These are phyloP conservation scores for Tetracladium marchalianum DNA, from an alignment of 495 filamentous ascomycete species.

Conservation along the genomic window DNA sequence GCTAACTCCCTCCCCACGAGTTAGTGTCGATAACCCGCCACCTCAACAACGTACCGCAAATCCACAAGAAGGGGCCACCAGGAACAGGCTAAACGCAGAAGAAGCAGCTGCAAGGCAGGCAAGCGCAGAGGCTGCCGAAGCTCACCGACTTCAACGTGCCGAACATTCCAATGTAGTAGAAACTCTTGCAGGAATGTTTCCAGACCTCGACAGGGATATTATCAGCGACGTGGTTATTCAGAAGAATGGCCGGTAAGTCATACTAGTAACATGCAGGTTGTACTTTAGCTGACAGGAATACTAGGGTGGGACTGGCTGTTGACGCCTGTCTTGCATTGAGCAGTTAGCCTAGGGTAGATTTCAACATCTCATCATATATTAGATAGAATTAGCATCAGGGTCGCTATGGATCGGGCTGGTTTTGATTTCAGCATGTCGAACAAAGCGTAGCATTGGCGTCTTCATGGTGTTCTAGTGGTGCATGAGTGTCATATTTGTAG, in stretches of 20 bases:
- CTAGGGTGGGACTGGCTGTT: conserved; percentile 78
- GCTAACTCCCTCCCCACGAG: conserved; percentile 42
- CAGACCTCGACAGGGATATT: conserved; percentile 77
- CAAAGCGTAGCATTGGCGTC: conserved; percentile 14
- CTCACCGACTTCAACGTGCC: conserved; percentile 67
- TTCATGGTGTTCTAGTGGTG: conserved; percentile 6
- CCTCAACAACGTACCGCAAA: conserved; percentile 22
- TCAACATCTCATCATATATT: background rate
- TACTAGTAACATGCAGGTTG: background rate
- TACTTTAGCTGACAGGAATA: background rate
- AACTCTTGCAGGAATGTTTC: conserved; percentile 87
- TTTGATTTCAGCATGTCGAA: conserved; percentile 12
- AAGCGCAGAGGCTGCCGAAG: conserved; percentile 85
- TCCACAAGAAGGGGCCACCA: conserved; percentile 23
- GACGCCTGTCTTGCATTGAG: conserved; percentile 85
- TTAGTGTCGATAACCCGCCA: conserved; percentile 31
- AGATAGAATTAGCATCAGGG: background rate
- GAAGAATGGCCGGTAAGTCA: conserved; percentile 78
- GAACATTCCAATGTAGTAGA: conserved; percentile 91
- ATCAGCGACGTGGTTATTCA: conserved; percentile 89
- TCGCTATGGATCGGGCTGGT: background rate
- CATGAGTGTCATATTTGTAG: too few species aligned
- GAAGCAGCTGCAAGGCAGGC: conserved; percentile 92
- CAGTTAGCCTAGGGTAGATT: conserved; percentile 2
- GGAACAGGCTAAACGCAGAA: conserved; percentile 52